Evolutionary conservation across 805 yeast genomes (phyloP), one percentile per base, ranked within the genome.

Genomic region (Ogataea pilisensis): DNA sequence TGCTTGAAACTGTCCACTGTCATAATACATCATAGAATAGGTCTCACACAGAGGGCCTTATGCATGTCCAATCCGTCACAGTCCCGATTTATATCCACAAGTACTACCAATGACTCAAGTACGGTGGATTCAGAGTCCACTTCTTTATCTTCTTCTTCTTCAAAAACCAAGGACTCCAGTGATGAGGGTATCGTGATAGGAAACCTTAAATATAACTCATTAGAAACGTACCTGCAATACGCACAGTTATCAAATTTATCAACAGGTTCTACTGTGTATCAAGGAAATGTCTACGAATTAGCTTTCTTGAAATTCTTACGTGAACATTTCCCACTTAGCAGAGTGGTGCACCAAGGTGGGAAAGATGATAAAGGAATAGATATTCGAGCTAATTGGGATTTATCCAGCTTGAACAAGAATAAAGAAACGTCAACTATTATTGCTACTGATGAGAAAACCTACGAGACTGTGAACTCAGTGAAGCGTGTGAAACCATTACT

Each of bases 291-390:
- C 26, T 79, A 78, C 49, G 85, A 79, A 46, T 56, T 75, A 16
- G 54, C 67, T 2, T 64, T 72, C 21, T 63, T 69, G 45, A 60
- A 61, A 5, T 60, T 66, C 27, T 56, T 79, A 4, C 62, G 65
- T 42, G 36, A 58, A 2, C 48, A 57, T n/a, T 61, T 76, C 20
- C 55, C 65, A 16, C 63, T 75, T 33, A 49, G 52, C 13, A 53
- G 64, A 26, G 41, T 76, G 34, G 45, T 63, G 2, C 70, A 75
- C 31, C 69, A 65, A 30, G 85, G 85, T 1, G 81, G 83, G 1
- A 64, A 77, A 2, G 68, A 70, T 37, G 85, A 79, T 48, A 66
- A 71, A 38, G 85, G 85, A 0, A 61, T 78, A 4, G 85, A 79
- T 51, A 53, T 79, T 4, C 53, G 72, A 17, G 82, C 82, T 0